Evolutionary conservation across 495 filamentous ascomycete species (phyloP).

Genomic region (Penicillium riverlandense): DNA sequence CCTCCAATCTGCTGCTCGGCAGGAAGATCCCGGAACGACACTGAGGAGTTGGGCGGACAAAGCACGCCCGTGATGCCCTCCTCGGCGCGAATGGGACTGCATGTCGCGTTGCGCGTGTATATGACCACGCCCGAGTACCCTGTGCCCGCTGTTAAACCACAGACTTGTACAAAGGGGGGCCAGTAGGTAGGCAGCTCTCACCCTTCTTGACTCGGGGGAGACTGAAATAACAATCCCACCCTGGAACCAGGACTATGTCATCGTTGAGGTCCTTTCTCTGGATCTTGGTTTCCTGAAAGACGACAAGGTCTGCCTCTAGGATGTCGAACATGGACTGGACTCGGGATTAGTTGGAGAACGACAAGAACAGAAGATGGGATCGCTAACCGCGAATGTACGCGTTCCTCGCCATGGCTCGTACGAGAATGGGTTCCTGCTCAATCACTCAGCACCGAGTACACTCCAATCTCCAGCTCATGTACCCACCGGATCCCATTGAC

Average conservation of each 20-base stretch:
- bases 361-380: not conserved
- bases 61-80: slow-evolving; percentile 86
- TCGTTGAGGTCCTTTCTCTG: slow-evolving; percentile 88
- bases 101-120: slow-evolving; percentile 85
- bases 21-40: slow-evolving; percentile 70
- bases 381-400: slow-evolving; percentile 67
- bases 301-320: slow-evolving; percentile 86
- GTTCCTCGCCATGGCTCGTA: slow-evolving; percentile 92
- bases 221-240: slow-evolving; percentile 96
- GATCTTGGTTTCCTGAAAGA: slow-evolving; percentile 96
- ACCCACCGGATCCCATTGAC: slow-evolving; percentile 89
- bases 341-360: not conserved
- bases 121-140: slow-evolving; percentile 97
- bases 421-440: slow-evolving; percentile 75
- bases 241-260: slow-evolving; percentile 92
- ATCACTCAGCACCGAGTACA: not conserved
- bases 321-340: slow-evolving; percentile 83
- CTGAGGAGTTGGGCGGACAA: slow-evolving; percentile 65
- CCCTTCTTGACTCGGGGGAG: slow-evolving; percentile 91
- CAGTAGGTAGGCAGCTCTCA: not conserved
- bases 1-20: slow-evolving; percentile 82
- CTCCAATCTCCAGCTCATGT: not conserved
- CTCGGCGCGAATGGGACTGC: slow-evolving; percentile 84
- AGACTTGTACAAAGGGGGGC: too few species aligned
- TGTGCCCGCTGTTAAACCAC: slow-evolving; percentile 16